Percentiles rank a stretch among this genome's conserved stretches.
Conservation (phyloP, 768 basidiomycete species). For the Lyophyllum decastes region DNA sequence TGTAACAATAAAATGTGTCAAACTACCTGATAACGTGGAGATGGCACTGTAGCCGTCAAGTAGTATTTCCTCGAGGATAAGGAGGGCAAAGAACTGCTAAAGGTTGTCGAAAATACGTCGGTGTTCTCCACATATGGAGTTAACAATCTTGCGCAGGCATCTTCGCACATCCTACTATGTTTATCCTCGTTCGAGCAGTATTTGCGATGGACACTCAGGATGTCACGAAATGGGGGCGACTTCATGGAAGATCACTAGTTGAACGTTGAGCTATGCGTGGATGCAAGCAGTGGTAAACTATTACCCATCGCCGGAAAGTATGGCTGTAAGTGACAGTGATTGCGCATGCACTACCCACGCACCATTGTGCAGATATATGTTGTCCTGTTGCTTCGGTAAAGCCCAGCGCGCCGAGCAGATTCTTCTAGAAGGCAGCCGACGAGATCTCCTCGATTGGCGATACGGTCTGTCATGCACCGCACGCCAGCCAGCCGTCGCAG, state of each 20-base stretch:
- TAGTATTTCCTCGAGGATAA: neutral
- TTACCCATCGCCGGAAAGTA: no score
- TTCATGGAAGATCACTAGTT: neutral
- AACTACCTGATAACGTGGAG: neutral
- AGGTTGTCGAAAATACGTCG: neutral
- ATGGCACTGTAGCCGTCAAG: neutral
- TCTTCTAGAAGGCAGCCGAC: no score
- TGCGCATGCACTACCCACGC: no score
- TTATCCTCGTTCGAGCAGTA: neutral
- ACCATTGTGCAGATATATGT: no score
- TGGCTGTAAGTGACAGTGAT: no score
- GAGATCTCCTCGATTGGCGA: no score
- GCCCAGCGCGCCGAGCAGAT: no score
- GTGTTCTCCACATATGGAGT: neutral
- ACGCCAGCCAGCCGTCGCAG: no score
- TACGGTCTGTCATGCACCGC: no score
- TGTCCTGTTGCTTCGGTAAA: no score
- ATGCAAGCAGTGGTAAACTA: no score
- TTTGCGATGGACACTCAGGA: neutral
- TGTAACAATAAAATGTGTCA: neutral
- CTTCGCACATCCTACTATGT: conserved; percentile 1
- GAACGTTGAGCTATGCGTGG: no score
- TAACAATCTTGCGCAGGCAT: neutral
- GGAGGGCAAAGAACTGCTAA: neutral
- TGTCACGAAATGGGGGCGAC: conserved; percentile 1